These are phyloP conservation scores for Pythium guiyangense DNA, from an alignment of 352 stramenopile genomes.

Conservation along the genomic window DNA sequence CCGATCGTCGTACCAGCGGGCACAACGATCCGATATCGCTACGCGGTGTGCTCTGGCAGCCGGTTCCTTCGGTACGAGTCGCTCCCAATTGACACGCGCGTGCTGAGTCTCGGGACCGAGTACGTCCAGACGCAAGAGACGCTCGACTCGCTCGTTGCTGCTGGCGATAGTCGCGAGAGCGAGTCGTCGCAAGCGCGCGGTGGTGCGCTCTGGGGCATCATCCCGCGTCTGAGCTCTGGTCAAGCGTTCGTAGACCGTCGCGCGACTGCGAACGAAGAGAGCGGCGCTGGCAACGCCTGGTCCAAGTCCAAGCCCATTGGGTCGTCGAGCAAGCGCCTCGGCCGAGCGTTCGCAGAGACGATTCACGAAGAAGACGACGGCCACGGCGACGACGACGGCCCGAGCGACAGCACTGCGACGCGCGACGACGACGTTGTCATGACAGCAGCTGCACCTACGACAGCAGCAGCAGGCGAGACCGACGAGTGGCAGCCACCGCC, in stretches of 20 bases:
- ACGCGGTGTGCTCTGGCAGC: slow-evolving; percentile 77
- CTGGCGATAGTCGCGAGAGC: not conserved
- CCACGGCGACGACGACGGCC: slow-evolving; percentile 14
- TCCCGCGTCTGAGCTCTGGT: slow-evolving; percentile 76
- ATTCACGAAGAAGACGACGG: slow-evolving; percentile 54
- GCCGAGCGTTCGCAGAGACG: slow-evolving; percentile 33
- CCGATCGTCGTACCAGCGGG: slow-evolving; percentile 61
- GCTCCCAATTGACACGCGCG: slow-evolving; percentile 26
- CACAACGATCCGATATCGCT: slow-evolving; percentile 78
- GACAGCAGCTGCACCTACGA: not conserved
- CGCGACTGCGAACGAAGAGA: slow-evolving; percentile 40
- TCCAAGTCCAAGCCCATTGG: slow-evolving; percentile 15
- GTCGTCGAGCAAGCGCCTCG: slow-evolving; percentile 14
- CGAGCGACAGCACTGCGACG: slow-evolving; percentile 1
- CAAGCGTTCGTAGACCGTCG: slow-evolving; percentile 80
- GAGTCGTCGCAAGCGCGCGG: slow-evolving; percentile 12
- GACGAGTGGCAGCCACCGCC: slow-evolving; percentile 8
- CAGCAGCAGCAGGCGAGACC: not conserved
- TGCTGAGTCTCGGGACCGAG: slow-evolving; percentile 50
- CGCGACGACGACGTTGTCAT: slow-evolving; percentile 10
- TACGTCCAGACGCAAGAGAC: slow-evolving; percentile 78
- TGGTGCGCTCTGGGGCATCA: slow-evolving; percentile 40
- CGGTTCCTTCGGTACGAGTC: slow-evolving; percentile 76
- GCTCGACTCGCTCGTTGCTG: slow-evolving; percentile 34
- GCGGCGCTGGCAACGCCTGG: slow-evolving; percentile 14